phyloP scores from a whole-genome alignment of 179 eudicot genomes.

The Amaranthus tricolor region DNA sequence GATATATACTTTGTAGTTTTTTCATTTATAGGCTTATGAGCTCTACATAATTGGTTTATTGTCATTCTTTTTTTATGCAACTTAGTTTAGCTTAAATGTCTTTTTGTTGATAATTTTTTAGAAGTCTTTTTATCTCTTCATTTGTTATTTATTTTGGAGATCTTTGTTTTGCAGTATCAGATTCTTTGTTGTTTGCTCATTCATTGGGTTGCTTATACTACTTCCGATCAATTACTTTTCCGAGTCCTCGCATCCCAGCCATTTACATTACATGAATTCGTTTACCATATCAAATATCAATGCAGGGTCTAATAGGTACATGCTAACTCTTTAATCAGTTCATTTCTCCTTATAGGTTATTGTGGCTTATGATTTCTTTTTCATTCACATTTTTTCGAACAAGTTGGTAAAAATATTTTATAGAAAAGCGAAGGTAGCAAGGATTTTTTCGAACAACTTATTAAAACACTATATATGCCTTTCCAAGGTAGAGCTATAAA shows the following conservation, averaged over 20 bases:
- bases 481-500: too few relatives aligned
- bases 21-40: background rate
- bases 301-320: conserved; percentile 68
- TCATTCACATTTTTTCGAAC: too few relatives aligned
- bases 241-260: conserved; percentile 27
- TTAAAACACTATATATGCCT: too few relatives aligned
- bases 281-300: conserved; percentile 72
- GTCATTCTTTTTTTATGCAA: background rate
- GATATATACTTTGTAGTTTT: background rate
- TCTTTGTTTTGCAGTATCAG: conserved; percentile 58
- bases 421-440: too few relatives aligned
- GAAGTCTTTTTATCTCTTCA: background rate
- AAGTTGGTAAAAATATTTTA: too few relatives aligned
- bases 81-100: background rate
- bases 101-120: background rate
- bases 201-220: conserved; percentile 66
- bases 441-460: too few relatives aligned
- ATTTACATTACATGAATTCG: conserved; percentile 57
- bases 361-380: background rate
- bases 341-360: background rate
- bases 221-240: conserved; percentile 66
- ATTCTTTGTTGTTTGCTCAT: conserved; percentile 68
- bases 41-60: background rate
- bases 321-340: background rate
- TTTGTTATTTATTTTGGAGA: conserved; percentile 16